Evolutionary conservation across 768 basidiomycete genomes (phyloP), one percentile per base, ranked within the genome.

Genomic region (Boletus rubropictus): DNA sequence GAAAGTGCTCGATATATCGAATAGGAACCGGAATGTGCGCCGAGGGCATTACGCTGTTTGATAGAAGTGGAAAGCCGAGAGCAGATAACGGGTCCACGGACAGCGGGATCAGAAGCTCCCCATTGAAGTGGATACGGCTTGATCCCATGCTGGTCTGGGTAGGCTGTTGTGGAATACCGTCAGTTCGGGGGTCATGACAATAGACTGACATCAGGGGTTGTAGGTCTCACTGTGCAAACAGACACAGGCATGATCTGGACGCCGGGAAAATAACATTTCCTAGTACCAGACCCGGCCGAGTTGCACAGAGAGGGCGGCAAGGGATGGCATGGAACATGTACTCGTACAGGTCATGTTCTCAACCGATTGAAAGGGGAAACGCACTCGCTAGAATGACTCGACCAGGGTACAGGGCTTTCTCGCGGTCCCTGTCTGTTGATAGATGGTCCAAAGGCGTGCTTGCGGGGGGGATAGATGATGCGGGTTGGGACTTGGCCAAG

Each of bases 61-160:
- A 95, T 86, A 25, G 85, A 83, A 11, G 77, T 76, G 0, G 86
- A 79, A 18, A 93, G 82, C 21, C 94, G 86, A 1, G 88, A 92
- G 62, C 88, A 90, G 48, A 98, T 79, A 51, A 97, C 75, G 3
- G 94, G 91, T 0, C 95, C 95, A 18, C 93, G 88, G 7, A 73
- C 68, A 7, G 60, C 51, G 18, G 88, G 74, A 37, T 80, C 73
- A 3, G 73, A 22, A 0, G 84, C 87, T 21, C 91, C 93, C 95
- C 95, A 97, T 21, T 72, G 68, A 17, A 98, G 74, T 0, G 82
- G 80, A 60, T 80, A 76, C 0, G 95, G 94, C 32, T 76, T 71
- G 61, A 94, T 90, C 7, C 90, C 90, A 60, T 89, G 82, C 60
- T 96, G 92, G 59, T 87, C 88, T n/a, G 94, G 92, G 64, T 96